phyloP scores from a whole-genome alignment of 1,284 basidiomycete genomes.

The Apiotrichum sp. region DNA sequence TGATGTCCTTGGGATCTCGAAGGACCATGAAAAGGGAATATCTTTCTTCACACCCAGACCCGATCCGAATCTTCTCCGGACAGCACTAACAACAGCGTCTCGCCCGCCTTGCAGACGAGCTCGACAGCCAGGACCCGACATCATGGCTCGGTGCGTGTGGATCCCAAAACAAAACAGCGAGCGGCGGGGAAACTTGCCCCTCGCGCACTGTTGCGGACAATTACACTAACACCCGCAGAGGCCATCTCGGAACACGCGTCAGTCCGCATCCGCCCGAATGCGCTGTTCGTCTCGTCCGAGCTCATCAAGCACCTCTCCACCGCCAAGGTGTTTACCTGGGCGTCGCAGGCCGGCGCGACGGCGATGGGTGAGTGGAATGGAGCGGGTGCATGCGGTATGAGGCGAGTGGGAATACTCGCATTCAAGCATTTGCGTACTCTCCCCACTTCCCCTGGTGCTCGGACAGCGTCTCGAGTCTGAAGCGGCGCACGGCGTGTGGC shows the following conservation, averaged over 20 bases:
- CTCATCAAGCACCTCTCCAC: conserved; percentile 42
- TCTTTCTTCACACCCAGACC: too few relatives aligned
- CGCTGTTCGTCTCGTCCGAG: conserved; percentile 34
- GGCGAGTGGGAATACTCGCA: too few relatives aligned
- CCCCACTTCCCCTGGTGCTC: too few relatives aligned
- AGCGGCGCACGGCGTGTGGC: too few relatives aligned
- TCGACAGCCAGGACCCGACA: conserved; percentile 39
- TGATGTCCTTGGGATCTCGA: too few relatives aligned
- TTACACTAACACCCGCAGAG: conserved; percentile 13
- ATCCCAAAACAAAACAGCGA: too few relatives aligned
- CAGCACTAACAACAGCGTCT: conserved; percentile 21
- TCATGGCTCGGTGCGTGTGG: conserved; percentile 28
- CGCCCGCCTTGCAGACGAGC: conserved; percentile 30
- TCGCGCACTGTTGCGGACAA: too few relatives aligned
- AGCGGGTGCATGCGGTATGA: neutral
- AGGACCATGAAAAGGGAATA: too few relatives aligned
- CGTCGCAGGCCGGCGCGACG: conserved; percentile 30
- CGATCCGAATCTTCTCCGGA: too few relatives aligned
- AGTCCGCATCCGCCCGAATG: conserved; percentile 29
- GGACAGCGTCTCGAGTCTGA: too few relatives aligned
- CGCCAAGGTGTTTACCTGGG: conserved; percentile 40
- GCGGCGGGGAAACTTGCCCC: too few relatives aligned
- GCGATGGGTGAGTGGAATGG: conserved; percentile 30
- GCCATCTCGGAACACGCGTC: conserved; percentile 27
- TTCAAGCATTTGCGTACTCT: too few relatives aligned